phyloP scores from a whole-genome alignment of 2,329 filamentous ascomycete genomes.

The Phyllosticta capitalensis region DNA sequence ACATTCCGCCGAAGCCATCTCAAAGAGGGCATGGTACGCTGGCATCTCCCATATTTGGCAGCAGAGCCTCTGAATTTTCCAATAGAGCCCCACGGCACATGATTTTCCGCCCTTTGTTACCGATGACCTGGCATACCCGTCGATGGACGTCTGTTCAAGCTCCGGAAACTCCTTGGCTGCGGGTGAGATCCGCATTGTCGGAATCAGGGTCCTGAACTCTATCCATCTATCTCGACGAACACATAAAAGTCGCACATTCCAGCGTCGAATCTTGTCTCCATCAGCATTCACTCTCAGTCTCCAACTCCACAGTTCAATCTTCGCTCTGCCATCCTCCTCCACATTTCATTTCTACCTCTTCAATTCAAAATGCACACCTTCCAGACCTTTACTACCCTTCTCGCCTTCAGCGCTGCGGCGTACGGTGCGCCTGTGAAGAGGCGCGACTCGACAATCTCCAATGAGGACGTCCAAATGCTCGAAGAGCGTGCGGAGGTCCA shows the following conservation, averaged over 20 bases:
- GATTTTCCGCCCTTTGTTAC: neutral
- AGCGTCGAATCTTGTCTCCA: neutral
- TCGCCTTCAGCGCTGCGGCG: neutral
- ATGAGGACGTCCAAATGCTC: neutral
- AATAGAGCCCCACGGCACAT: neutral
- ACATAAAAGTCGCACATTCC: neutral
- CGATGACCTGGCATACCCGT: neutral
- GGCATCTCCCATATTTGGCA: neutral
- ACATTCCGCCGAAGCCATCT: neutral
- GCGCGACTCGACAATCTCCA: neutral
- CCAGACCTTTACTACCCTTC: neutral
- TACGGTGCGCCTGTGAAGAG: neutral
- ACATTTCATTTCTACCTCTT: neutral
- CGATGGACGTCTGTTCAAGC: neutral
- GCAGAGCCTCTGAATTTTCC: neutral
- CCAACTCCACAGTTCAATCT: neutral
- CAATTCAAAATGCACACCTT: neutral
- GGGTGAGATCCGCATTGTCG: neutral
- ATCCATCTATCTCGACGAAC: neutral
- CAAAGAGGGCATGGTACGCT: neutral
- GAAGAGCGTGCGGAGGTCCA: neutral
- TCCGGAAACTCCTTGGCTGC: neutral
- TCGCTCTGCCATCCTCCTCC: neutral
- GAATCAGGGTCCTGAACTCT: neutral
- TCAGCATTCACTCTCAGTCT: neutral